Evolutionary conservation across 176 grass and related monocot genomes (phyloP).

Genomic region (Lolium rigidum): DNA sequence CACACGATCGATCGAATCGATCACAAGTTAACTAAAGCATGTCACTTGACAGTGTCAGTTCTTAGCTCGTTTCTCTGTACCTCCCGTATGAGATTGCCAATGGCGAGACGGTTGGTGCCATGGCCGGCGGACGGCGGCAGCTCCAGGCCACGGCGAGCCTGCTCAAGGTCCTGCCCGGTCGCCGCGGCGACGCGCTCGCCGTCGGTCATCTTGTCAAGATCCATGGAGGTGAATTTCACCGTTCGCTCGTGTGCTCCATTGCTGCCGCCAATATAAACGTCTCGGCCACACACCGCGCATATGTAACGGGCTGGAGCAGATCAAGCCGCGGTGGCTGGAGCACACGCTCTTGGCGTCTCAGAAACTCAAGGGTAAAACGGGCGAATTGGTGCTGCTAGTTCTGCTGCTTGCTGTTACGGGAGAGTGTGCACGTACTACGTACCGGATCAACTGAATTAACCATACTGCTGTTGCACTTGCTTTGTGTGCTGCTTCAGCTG

Average conservation of each 20-base stretch:
- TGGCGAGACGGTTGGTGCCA: constrained; percentile 28
- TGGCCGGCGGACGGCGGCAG: neutral
- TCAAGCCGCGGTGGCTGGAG: neutral
- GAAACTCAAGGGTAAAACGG: neutral
- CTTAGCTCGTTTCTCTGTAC: neutral
- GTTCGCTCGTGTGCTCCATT: neutral
- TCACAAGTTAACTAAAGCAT: neutral
- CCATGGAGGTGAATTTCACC: neutral
- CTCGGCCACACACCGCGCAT: neutral
- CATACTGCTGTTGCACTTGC: neutral
- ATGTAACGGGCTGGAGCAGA: neutral
- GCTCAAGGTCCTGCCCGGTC: constrained; percentile 6
- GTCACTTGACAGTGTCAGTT: neutral
- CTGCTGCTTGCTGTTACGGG: neutral
- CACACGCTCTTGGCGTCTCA: constrained; percentile 43
- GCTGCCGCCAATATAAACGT: neutral
- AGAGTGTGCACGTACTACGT: neutral
- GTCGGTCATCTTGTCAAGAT: constrained; percentile 11
- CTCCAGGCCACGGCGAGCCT: neutral
- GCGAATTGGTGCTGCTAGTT: neutral
- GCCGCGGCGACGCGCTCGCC: neutral
- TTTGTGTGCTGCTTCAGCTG: neutral
- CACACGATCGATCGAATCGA: neutral
- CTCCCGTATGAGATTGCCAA: constrained; percentile 35
- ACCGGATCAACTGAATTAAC: neutral